Evolutionary conservation across 2,329 filamentous ascomycete species (phyloP), one percentile per base, ranked within the genome.

Genomic region (Salinomyces thailandicus): DNA sequence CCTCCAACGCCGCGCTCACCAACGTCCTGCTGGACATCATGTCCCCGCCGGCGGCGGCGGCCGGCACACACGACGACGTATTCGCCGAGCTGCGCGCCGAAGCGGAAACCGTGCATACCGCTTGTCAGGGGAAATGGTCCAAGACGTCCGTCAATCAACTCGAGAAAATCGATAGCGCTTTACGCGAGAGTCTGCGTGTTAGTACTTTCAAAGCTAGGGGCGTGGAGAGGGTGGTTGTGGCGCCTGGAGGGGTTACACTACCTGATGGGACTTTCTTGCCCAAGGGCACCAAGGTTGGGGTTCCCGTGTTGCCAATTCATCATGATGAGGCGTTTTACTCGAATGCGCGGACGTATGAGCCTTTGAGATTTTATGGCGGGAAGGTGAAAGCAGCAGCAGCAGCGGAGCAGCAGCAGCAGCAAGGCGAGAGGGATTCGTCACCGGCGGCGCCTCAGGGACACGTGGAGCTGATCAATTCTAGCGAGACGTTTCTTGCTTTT

Each of bases 1-100:
- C 73, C 2, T 75, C 73, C 0, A 63, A 67, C 5, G 47, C 75
- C 9, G 73, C 72, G 0, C 63, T 66, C 2, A 65, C 68, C 31
- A 63, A 62, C 20, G 55, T 64, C 19, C 47, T 72, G 35, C 48
- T 72, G 7, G 69, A 73, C 39, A 48, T 73, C 5, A 51, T 71
- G n/a, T 37, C 22, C 16, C 19, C 26, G 12, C 26, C 22, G 52
- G 61, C 1, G 58, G 66, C 0, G 52, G 62, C 4, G 57, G 9
- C 22, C 9, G 22, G 9, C 22, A 9, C 9, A 8, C 22, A 26
- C 22, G n/a, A n/a, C n/a, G 51, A 52, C 24, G 45, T 46, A 1
- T 61, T 58, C 15, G 36, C 69, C 4, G 60, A 62, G 3, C 33
- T 54, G n/a, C 48, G 51, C 30, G 52, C 50, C 34, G 54, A 59